Conservation (phyloP, 1,139 yeast species). For the Yamadazyma buinensis region DNA sequence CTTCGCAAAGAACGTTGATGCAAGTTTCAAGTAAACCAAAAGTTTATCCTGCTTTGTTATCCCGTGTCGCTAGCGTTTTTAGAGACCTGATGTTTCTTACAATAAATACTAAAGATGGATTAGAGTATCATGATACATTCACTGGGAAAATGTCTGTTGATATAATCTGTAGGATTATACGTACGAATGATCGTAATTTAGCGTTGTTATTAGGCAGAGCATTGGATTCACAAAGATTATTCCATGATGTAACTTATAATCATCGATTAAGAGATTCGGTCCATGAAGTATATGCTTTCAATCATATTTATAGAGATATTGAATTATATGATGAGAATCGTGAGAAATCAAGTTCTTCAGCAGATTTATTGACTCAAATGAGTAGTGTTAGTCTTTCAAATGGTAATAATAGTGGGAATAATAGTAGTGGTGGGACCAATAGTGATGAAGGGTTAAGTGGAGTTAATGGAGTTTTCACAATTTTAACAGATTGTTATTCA, state of each 20-base stretch:
- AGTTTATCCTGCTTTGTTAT: conserved; percentile 85
- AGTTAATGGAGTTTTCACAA: conserved; percentile 89
- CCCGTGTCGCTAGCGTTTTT: conserved; percentile 79
- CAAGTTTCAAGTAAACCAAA: conserved; percentile 49
- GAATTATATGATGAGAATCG: conserved; percentile 30
- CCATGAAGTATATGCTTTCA: conserved; percentile 85
- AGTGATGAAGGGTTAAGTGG: conserved; percentile 11
- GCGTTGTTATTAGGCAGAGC: conserved; percentile 89
- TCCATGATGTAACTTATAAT: conserved; percentile 94
- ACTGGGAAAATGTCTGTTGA: conserved; percentile 95
- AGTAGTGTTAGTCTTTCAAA: neutral
- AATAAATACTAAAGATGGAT: conserved; percentile 87
- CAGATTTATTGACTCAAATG: conserved; percentile 18
- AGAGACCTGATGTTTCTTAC: conserved; percentile 68
- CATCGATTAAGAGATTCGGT: conserved; percentile 86
- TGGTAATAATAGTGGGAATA: neutral
- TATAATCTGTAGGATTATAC: conserved; percentile 73
- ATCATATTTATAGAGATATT: conserved; percentile 48
- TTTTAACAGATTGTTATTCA: conserved; percentile 90
- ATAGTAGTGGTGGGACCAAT: neutral
- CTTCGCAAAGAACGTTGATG: conserved; percentile 29
- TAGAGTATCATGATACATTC: conserved; percentile 90
- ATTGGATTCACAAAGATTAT: conserved; percentile 88
- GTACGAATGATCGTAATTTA: conserved; percentile 87
- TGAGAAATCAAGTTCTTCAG: conserved; percentile 17